These are phyloP conservation scores for Backusella luteola DNA, from an alignment of 192 early-diverging fungal genomes.

Conservation along the genomic window DNA sequence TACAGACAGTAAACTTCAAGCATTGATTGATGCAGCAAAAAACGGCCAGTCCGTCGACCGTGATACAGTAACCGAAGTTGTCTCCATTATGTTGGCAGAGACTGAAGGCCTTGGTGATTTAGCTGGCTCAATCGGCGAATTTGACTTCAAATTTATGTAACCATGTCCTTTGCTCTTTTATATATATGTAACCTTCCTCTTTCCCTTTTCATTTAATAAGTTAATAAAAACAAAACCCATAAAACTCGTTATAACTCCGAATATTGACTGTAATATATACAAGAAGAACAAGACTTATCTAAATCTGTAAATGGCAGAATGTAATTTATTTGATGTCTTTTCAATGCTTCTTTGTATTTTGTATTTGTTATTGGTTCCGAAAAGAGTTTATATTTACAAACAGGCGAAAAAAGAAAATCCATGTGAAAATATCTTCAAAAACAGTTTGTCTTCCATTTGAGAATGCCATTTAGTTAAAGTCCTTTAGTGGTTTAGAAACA, in stretches of 20 bases:
- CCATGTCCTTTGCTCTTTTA: not conserved
- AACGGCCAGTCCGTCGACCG: not conserved
- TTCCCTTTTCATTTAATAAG: not conserved
- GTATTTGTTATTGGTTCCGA: not conserved
- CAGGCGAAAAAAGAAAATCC: not conserved
- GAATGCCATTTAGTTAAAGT: not conserved
- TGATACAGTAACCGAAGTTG: not conserved
- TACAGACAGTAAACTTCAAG: not conserved
- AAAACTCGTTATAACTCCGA: not conserved
- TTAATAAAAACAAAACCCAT: not conserved
- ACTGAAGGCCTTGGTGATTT: not conserved
- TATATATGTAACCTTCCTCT: not conserved
- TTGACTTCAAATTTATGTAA: conserved; percentile 6
- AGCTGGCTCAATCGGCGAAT: not conserved
- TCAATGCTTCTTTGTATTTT: not conserved
- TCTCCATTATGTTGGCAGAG: not conserved
- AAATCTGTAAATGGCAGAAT: not conserved
- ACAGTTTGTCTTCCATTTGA: not conserved
- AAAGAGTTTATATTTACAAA: not conserved
- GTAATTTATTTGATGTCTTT: not conserved
- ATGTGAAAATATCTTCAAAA: not conserved
- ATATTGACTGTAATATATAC: not conserved
- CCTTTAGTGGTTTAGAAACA: not conserved
- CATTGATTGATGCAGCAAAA: not conserved
- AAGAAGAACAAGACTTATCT: not conserved